A percentile compares a stretch with the other conserved stretches of the same genome.
phyloP scores from a whole-genome alignment of 78 protist genomes.

The Dictyostelium firmibasis region DNA sequence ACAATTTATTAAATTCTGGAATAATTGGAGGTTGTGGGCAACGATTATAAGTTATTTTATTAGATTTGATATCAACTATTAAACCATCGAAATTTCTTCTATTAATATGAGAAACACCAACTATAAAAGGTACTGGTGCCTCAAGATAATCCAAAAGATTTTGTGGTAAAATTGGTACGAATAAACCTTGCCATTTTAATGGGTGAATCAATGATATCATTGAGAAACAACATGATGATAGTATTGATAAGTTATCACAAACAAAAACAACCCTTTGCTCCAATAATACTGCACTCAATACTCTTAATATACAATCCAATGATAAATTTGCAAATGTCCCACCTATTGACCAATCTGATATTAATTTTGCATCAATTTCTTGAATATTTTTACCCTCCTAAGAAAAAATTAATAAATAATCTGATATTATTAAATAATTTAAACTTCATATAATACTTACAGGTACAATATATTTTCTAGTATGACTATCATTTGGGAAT shows the following conservation, averaged over 20 bases:
- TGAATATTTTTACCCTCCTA: constrained; percentile 24
- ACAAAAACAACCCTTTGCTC: constrained; percentile 79
- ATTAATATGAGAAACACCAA: constrained; percentile 26
- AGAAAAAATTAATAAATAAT: neutral
- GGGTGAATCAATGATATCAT: constrained; percentile 52
- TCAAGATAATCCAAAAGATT: constrained; percentile 42
- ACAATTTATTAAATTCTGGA: constrained; percentile 62
- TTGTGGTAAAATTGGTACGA: constrained; percentile 62
- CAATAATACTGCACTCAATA: constrained; percentile 56
- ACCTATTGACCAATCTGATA: constrained; percentile 52
- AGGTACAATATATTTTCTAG: constrained; percentile 27
- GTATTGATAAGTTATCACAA: constrained; percentile 45
- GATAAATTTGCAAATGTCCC: constrained; percentile 46
- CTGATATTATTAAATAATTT: neutral
- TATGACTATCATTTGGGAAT: constrained; percentile 45
- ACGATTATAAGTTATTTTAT: constrained; percentile 36
- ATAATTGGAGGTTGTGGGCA: constrained; percentile 28
- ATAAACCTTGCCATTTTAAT: constrained; percentile 78
- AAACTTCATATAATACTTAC: too few species aligned
- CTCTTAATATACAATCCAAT: constrained; percentile 49
- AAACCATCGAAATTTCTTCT: constrained; percentile 67
- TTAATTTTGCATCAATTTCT: constrained; percentile 25
- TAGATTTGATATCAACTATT: constrained; percentile 20
- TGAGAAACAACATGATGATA: constrained; percentile 60
- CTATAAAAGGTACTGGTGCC: constrained; percentile 70